phyloP scores from a whole-genome alignment of 1,284 basidiomycete species.

The Thecaphora thlaspeos region DNA sequence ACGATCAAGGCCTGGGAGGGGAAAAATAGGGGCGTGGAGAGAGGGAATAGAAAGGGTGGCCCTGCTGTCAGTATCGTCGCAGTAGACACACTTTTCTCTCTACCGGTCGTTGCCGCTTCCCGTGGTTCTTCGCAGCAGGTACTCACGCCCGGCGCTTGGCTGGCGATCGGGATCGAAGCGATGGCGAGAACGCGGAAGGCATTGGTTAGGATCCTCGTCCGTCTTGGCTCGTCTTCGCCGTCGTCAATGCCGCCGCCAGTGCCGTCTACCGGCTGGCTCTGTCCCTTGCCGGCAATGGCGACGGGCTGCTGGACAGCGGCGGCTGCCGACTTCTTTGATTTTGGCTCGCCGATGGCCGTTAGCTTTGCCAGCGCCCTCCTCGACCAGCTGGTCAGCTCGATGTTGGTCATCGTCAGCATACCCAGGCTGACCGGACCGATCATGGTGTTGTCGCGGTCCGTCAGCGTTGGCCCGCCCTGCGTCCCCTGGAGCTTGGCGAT shows the following conservation, averaged over 20 bases:
- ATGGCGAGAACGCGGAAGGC: constrained; percentile 68
- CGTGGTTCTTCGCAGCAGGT: no score
- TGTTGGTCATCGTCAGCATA: constrained; percentile 47
- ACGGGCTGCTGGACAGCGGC: constrained; percentile 8
- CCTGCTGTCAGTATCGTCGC: no score
- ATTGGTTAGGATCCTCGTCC: constrained; percentile 65
- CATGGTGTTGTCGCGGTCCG: constrained; percentile 45
- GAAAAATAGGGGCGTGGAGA: no score
- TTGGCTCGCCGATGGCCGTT: constrained; percentile 9
- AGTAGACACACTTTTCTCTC: no score
- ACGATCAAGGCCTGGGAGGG: constrained; percentile 75
- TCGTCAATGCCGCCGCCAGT: background rate
- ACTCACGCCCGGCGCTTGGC: constrained; percentile 74
- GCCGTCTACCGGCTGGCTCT: background rate
- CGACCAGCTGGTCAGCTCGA: constrained; percentile 46
- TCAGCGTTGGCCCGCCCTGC: constrained; percentile 47
- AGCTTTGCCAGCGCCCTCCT: constrained; percentile 28
- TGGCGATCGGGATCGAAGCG: constrained; percentile 72
- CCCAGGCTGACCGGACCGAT: constrained; percentile 48
- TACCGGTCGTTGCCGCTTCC: no score
- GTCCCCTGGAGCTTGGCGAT: constrained; percentile 37
- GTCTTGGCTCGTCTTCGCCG: constrained; percentile 21
- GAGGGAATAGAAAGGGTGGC: no score
- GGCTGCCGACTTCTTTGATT: constrained; percentile 19
- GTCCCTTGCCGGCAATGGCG: background rate